A percentile compares a stretch with the other conserved stretches of the same genome.
These are phyloP conservation scores for Bjerkandera adusta DNA, from an alignment of 1,284 basidiomycete genomes.

Conservation along the genomic window DNA sequence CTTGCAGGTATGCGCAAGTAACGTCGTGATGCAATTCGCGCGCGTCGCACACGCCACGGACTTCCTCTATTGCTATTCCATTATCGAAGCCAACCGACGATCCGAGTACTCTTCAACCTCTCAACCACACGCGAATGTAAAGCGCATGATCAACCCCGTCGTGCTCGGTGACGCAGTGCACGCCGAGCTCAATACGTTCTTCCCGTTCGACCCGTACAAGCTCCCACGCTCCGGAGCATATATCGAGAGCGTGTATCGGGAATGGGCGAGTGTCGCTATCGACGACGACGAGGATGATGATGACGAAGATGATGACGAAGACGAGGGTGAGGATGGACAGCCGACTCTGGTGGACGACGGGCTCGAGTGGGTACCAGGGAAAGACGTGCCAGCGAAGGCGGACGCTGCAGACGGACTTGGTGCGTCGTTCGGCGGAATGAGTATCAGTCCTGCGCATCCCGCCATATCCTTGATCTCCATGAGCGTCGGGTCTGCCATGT, in stretches of 20 bases:
- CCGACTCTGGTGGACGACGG: not conserved
- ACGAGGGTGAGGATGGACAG: slow-evolving; percentile 22
- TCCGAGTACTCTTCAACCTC: slow-evolving; percentile 38
- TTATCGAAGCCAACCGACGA: slow-evolving; percentile 83
- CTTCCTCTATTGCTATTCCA: slow-evolving; percentile 94
- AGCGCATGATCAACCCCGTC: slow-evolving; percentile 26
- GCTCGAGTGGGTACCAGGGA: not conserved
- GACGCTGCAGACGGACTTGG: slow-evolving; percentile 45
- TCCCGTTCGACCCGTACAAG: slow-evolving; percentile 98
- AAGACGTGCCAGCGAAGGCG: slow-evolving; percentile 22
- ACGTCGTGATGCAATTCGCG: slow-evolving; percentile 95
- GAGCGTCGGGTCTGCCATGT: slow-evolving; percentile 12
- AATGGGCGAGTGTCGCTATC: slow-evolving; percentile 76
- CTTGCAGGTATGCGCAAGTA: slow-evolving; percentile 78
- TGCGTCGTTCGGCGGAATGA: slow-evolving; percentile 73
- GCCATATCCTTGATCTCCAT: slow-evolving; percentile 7
- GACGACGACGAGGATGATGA: slow-evolving; percentile 70
- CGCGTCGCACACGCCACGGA: slow-evolving; percentile 87
- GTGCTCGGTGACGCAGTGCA: slow-evolving; percentile 44
- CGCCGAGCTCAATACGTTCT: slow-evolving; percentile 88
- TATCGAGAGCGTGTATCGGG: slow-evolving; percentile 71
- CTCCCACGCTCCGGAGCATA: slow-evolving; percentile 73
- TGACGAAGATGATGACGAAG: slow-evolving; percentile 49
- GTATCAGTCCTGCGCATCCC: slow-evolving; percentile 60
- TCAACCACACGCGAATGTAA: not conserved